These are phyloP conservation scores for Pseudoscleropodium purum DNA, from an alignment of 225 moss, liverwort and hornwort species.

Conservation along the genomic window DNA sequence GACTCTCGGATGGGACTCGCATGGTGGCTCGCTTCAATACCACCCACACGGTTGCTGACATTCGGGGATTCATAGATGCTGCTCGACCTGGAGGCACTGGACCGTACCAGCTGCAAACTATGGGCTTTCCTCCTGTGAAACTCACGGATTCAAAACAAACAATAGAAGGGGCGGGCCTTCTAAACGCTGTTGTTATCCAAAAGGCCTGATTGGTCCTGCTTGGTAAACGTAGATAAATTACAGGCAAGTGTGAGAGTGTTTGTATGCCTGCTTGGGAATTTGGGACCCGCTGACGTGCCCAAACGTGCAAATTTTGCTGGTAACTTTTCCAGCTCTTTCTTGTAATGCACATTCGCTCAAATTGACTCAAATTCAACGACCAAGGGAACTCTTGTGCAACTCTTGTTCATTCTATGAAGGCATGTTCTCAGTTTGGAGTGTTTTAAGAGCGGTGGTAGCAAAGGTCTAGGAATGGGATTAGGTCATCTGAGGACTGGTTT, in stretches of 20 bases:
- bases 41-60: slow-evolving; percentile 75
- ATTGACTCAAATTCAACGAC: neutral
- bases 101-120: slow-evolving; percentile 74
- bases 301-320: neutral
- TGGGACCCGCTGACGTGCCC: neutral
- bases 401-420: neutral
- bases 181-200: slow-evolving; percentile 87
- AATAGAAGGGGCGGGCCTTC: slow-evolving; percentile 66
- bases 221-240: neutral
- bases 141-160: slow-evolving; percentile 63
- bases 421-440: neutral
- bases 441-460: neutral
- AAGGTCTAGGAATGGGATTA: too few relatives aligned
- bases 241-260: neutral
- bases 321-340: neutral
- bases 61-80: slow-evolving; percentile 82
- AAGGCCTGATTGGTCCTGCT: slow-evolving; percentile 17
- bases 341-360: neutral
- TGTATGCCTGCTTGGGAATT: neutral
- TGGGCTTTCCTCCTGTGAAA: slow-evolving; percentile 89
- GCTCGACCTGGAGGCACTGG: slow-evolving; percentile 67
- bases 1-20: slow-evolving; percentile 81
- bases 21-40: slow-evolving; percentile 93
- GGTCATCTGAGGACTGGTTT: neutral
- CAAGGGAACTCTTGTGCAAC: neutral